A percentile compares a stretch with the other conserved stretches of the same genome.
phyloP scores from a whole-genome alignment of 1,284 basidiomycete species.

The Malassezia vespertilionis region DNA sequence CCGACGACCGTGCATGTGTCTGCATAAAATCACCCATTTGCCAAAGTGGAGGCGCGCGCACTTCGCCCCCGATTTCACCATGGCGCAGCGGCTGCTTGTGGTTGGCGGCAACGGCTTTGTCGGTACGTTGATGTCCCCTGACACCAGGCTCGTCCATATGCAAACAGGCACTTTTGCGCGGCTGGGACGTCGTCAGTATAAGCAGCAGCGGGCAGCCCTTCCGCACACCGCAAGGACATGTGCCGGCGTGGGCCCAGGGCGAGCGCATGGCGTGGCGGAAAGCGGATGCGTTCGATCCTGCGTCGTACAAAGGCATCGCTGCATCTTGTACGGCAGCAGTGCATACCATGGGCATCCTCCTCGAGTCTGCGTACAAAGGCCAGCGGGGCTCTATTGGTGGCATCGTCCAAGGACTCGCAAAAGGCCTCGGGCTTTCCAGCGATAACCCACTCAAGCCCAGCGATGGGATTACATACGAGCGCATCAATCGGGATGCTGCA shows the following conservation, averaged over 20 bases:
- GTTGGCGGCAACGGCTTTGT: constrained; percentile 92
- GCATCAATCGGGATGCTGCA: constrained; percentile 69
- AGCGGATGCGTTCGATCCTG: constrained; percentile 59
- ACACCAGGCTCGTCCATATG: constrained; percentile 78
- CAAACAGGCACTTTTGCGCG: constrained; percentile 67
- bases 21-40: no score
- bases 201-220: constrained; percentile 79
- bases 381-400: constrained; percentile 48
- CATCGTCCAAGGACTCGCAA: constrained; percentile 28
- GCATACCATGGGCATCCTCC: constrained; percentile 83
- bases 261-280: constrained; percentile 32
- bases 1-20: no score
- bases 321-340: constrained; percentile 65
- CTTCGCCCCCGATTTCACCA: neutral
- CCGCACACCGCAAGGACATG: constrained; percentile 66
- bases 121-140: constrained; percentile 52
- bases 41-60: no score
- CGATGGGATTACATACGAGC: constrained; percentile 56
- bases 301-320: constrained; percentile 62
- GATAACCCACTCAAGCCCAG: constrained; percentile 42
- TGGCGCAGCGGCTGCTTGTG: constrained; percentile 50
- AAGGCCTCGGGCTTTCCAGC: constrained; percentile 48
- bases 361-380: constrained; percentile 66
- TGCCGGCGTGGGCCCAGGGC: constrained; percentile 65
- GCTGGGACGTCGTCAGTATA: constrained; percentile 76